These are phyloP conservation scores for Sutorius eximius DNA, from an alignment of 1,284 basidiomycete species.

Conservation along the genomic window DNA sequence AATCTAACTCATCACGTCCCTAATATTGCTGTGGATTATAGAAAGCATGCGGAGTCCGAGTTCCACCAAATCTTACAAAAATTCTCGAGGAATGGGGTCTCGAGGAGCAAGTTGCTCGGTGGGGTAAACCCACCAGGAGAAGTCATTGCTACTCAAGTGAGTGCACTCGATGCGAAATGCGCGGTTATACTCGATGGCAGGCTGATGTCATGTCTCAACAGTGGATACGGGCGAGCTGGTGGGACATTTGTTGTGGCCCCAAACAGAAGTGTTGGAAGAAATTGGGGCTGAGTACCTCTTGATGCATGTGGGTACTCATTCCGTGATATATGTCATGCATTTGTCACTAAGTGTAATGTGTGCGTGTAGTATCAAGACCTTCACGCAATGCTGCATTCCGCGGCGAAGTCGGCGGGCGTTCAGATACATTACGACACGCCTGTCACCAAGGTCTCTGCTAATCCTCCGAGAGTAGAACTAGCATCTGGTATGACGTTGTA, in stretches of 20 bases:
- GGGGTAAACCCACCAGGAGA: slow-evolving; percentile 30
- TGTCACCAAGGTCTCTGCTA: slow-evolving; percentile 33
- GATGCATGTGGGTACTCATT: slow-evolving; percentile 39
- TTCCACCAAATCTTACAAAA: slow-evolving; percentile 50
- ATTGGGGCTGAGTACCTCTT: slow-evolving; percentile 49
- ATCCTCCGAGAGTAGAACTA: slow-evolving; percentile 31
- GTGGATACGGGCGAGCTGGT: slow-evolving; percentile 43
- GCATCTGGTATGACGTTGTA: slow-evolving; percentile 31
- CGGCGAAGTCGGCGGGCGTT: slow-evolving; percentile 41
- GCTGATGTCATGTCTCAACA: slow-evolving; percentile 18
- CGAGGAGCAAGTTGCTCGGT: slow-evolving; percentile 37
- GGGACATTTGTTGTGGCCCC: slow-evolving; percentile 45
- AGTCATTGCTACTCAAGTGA: slow-evolving; percentile 22
- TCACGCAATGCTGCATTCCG: slow-evolving; percentile 39
- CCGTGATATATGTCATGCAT: slow-evolving; percentile 2
- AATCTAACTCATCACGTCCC: neutral
- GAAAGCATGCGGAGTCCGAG: slow-evolving; percentile 41
- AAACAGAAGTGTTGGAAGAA: slow-evolving; percentile 47
- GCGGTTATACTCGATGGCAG: neutral
- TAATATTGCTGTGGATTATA: slow-evolving; percentile 10
- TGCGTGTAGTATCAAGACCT: slow-evolving; percentile 43
- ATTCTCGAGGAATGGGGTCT: slow-evolving; percentile 51
- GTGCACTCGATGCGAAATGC: slow-evolving; percentile 18
- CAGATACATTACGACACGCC: slow-evolving; percentile 38
- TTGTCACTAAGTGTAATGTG: slow-evolving; percentile 5